Evolutionary conservation across 164 flowering plant species (phyloP).

Genomic region (Tetrastigma voinierianum): DNA sequence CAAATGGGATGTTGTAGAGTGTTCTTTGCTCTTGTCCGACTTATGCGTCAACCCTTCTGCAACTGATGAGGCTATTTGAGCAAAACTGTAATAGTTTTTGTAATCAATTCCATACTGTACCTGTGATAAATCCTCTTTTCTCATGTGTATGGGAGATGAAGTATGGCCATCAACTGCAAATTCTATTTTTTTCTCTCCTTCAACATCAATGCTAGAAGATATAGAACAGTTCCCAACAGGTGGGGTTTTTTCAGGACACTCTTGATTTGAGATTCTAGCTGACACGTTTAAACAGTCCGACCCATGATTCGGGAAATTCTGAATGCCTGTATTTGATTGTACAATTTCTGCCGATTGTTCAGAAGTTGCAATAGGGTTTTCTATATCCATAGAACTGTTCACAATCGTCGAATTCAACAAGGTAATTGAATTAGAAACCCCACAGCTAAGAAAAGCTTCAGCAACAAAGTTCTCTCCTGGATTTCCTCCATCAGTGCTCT

Average conservation of each 20-base stretch:
- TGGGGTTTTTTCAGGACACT: slow-evolving; percentile 12
- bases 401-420: slow-evolving; percentile 16
- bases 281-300: slow-evolving; percentile 9
- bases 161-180: slow-evolving; percentile 14
- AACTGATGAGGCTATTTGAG: slow-evolving; percentile 51
- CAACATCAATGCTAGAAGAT: slow-evolving; percentile 18
- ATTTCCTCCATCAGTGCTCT: slow-evolving; percentile 23
- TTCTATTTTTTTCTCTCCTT: slow-evolving; percentile 17
- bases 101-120: slow-evolving; percentile 36
- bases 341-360: slow-evolving; percentile 51
- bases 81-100: slow-evolving; percentile 70
- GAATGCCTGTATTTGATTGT: slow-evolving; percentile 17
- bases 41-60: slow-evolving; percentile 53
- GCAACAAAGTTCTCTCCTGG: slow-evolving; percentile 9
- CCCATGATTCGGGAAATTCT: slow-evolving; percentile 18
- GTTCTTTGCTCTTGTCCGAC: slow-evolving; percentile 36
- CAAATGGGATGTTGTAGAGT: slow-evolving; percentile 36
- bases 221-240: slow-evolving; percentile 11
- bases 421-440: slow-evolving; percentile 19
- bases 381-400: slow-evolving; percentile 16
- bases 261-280: slow-evolving; percentile 11
- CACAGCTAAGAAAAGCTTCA: slow-evolving; percentile 21
- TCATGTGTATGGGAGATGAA: slow-evolving; percentile 16
- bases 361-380: slow-evolving; percentile 30
- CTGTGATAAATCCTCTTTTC: slow-evolving; percentile 16